These are phyloP conservation scores for Hypoxylon sp. DNA, from an alignment of 2,329 filamentous ascomycete species.

Conservation along the genomic window DNA sequence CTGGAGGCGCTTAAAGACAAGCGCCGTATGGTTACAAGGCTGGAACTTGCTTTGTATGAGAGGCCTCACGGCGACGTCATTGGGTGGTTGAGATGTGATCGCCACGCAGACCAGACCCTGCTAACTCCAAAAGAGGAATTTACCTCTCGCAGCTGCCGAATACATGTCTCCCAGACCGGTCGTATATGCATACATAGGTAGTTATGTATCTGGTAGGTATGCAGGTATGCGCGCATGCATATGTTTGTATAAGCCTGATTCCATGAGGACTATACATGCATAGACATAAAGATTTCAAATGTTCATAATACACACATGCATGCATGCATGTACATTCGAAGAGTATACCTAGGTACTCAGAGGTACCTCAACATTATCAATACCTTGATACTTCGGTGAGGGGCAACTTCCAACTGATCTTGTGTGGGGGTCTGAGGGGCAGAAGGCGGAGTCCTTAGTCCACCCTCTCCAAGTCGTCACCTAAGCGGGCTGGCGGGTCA, in stretches of 20 bases:
- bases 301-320: neutral
- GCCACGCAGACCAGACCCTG: slow-evolving; percentile 35
- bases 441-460: slow-evolving; percentile 11
- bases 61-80: slow-evolving; percentile 52
- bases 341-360: neutral
- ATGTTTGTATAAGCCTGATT: neutral
- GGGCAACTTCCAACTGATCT: slow-evolving; percentile 21
- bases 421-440: slow-evolving; percentile 29
- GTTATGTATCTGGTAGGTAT: neutral
- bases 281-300: neutral
- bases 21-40: slow-evolving; percentile 44
- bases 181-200: slow-evolving; percentile 3
- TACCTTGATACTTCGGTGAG: slow-evolving; percentile 24
- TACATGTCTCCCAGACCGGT: slow-evolving; percentile 4
- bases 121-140: slow-evolving; percentile 12
- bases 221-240: neutral
- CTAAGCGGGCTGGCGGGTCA: neutral
- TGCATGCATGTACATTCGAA: neutral
- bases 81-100: slow-evolving; percentile 43
- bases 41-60: slow-evolving; percentile 39
- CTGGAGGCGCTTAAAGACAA: slow-evolving; percentile 42
- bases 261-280: neutral
- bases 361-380: no score
- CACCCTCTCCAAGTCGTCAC: neutral
- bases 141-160: neutral